Base-by-base conservation (phyloP, 495 filamentous ascomycete genomes). In the Gamarada debralockiae region DNA sequence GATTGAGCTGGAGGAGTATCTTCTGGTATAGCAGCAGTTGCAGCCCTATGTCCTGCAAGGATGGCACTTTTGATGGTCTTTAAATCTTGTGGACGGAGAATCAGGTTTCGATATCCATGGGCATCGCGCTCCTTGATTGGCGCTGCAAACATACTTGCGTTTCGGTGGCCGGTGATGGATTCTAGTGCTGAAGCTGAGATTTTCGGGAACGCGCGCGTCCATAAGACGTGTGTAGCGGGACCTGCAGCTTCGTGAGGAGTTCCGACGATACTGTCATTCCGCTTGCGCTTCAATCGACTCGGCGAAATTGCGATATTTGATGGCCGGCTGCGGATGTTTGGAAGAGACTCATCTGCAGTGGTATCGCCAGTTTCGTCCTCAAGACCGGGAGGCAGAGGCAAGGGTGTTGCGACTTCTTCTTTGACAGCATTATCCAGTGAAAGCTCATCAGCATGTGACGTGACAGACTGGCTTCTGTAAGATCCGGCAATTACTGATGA, bases 51-150 rank as follows among this genome's bases (percentile, higher is more conserved):
- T 12, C 92, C 93, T 43, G 84, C 82, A 10, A 75, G 77, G 55
- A 96, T 86, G 38, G 87, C 87, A 17, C 83, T 79, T 41, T 85
- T 84, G 63, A 96, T 93, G 7, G 80, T 81, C 55, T 96, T 96
- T 17, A 98, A 75, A 65, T 96, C 90, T 59, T 96, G 90, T 3
- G 92, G 89, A 21, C 84, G 83, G 52, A 87, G 82, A 51, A 98
- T 87, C 40, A 96, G 81, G 56, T 88, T 86, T 52, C 81, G 83
- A 65, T 98, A 98, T 3, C 91, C 90, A 1, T 89, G 89, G 0
- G 92, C 93, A 58, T 92, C 83, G 33, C 80, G 82, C 44, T 95
- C 90, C 25, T 86, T 87, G 27, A 98, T 79, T 1, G 92, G 89
- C 46, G 82, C 81, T 18, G 83, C 82, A 64, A 98, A 98, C 57